Base-by-base conservation (phyloP, 768 basidiomycete species). In the Amyloporia xantha region DNA sequence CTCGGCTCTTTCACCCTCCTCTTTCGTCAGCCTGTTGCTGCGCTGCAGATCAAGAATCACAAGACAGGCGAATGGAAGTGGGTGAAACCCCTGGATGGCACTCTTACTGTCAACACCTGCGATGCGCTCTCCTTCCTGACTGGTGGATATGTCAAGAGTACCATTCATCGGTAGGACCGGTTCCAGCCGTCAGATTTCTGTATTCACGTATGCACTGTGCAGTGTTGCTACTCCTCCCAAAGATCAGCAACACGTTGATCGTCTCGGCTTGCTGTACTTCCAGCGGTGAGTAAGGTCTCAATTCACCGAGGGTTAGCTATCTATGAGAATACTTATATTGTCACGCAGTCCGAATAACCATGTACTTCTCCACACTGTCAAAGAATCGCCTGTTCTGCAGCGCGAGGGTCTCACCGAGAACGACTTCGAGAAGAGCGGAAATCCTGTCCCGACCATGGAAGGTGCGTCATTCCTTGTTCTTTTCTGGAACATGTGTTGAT, bases 1-100 rank as follows among this genome's bases (percentile, higher is more conserved):
- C 66, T 77, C 26, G 74, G 75, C 21, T 70, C 68, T 47, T 67
- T 74, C 59, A 79, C 77, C n/a, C 63, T 79, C 2, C 69, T 79
- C 39, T 77, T 77, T 68, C 66, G 72, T 7, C 77, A 77, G 59
- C 77, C 77, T 13, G 74, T 79, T 41, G 72, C 76, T 0, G 75
- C 71, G 5, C 68, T 79, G 11, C 77, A 79, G 58, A 75, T 79
- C 61, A 62, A 66, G 43, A 71, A 71, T 54, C 69, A 65, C 54
- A 38, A 58, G 15, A 74, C 71, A 1, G 69, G 70, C 25, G 66
- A 71, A 48, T 79, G 77, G 77, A 75, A 74, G 52, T 78, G 71
- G 71, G 77, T 74, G 37, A 76, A 75, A 60, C 74, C 74, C 12
- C 68, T 71, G 50, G 66, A 74, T 50, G 70, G 66, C 19, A 69